Evolutionary conservation across 139 green algal species (phyloP).

Genomic region (Diplosphaera chodatii): DNA sequence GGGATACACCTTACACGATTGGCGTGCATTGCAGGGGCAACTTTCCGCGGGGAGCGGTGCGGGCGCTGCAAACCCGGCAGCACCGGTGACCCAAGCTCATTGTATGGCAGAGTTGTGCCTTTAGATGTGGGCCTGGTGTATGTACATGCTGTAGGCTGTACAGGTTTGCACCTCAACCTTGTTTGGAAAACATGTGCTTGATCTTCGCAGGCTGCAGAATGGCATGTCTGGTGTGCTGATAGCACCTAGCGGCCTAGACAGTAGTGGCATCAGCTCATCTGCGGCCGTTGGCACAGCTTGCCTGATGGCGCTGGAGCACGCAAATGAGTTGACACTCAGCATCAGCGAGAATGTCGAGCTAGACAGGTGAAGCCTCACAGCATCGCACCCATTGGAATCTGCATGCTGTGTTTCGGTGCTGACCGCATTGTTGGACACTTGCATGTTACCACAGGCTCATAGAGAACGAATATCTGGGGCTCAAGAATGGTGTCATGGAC

Average conservation of each 20-base stretch:
- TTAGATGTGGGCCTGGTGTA: too few species aligned
- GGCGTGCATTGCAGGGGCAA: neutral
- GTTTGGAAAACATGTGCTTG: too few species aligned
- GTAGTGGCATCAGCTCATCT: conserved; percentile 3
- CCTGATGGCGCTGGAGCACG: conserved; percentile 6
- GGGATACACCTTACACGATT: too few species aligned
- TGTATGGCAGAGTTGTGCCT: too few species aligned
- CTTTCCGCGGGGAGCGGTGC: neutral
- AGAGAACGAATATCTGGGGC: conserved; percentile 25
- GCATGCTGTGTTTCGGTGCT: too few species aligned
- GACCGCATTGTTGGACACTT: too few species aligned
- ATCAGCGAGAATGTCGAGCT: conserved; percentile 5
- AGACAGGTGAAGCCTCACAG: neutral
- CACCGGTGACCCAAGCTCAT: too few species aligned
- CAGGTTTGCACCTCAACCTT: too few species aligned
- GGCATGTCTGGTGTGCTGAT: neutral
- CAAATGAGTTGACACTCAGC: neutral
- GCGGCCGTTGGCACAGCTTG: conserved; percentile 1
- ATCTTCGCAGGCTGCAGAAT: neutral
- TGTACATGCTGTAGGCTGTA: too few species aligned
- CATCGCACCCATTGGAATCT: too few species aligned
- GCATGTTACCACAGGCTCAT: conserved; percentile 7
- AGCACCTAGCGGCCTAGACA: neutral
- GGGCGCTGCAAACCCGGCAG: neutral
- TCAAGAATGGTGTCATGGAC: conserved; percentile 25